Conservation (phyloP, 345 rosid species). For the Iberis pinnata region DNA sequence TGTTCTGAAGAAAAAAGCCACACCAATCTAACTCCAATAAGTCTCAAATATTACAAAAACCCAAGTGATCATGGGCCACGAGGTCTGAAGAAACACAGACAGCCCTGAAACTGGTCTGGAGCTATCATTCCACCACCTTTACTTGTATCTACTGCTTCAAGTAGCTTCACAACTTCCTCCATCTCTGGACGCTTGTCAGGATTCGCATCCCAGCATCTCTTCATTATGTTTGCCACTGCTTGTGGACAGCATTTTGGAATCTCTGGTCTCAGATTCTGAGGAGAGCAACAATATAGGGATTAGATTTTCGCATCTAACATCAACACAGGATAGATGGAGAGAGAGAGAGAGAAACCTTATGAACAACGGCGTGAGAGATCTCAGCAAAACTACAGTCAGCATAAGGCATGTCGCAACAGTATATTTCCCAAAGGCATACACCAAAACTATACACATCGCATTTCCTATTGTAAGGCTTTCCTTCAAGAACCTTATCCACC, state of each 20-base stretch:
- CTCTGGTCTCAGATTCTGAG: constrained; percentile 66
- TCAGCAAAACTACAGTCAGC: constrained; percentile 67
- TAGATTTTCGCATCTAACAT: background rate
- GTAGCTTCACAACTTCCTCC: constrained; percentile 63
- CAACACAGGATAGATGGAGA: background rate
- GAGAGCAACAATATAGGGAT: background rate
- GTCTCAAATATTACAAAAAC: constrained; percentile 21
- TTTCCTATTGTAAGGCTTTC: constrained; percentile 71
- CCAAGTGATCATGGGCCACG: constrained; percentile 45
- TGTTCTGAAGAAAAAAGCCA: constrained; percentile 3
- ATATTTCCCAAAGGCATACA: constrained; percentile 80
- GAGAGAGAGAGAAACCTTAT: constrained; percentile 38
- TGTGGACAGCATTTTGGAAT: constrained; percentile 74
- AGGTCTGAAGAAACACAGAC: constrained; percentile 51
- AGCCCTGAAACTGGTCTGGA: constrained; percentile 56
- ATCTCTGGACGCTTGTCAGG: constrained; percentile 68
- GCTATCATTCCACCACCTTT: constrained; percentile 93
- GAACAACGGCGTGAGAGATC: constrained; percentile 67
- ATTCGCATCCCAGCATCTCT: constrained; percentile 74
- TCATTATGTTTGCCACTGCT: constrained; percentile 56
- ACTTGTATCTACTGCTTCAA: constrained; percentile 68
- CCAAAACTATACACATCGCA: constrained; percentile 87
- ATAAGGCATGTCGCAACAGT: constrained; percentile 84
- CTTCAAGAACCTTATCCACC: constrained; percentile 61
- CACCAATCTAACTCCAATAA: constrained; percentile 18